Evolutionary conservation across 345 rosid species (phyloP), one percentile per base, ranked within the genome.

Genomic region (Eucalyptus sp.): DNA sequence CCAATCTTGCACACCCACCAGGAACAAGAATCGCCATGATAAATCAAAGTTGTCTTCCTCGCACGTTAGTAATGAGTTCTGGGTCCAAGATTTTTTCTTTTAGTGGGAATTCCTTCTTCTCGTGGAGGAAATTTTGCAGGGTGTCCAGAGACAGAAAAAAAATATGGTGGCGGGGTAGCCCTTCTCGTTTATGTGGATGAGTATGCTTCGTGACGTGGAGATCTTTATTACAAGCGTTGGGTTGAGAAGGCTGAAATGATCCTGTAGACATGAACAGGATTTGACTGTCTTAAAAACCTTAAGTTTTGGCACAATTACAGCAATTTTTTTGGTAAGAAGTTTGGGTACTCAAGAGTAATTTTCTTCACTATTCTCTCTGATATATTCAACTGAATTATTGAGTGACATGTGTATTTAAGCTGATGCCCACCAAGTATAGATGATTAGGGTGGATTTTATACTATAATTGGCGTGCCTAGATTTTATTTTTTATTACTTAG

Each of bases 11-110:
- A 44, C 89, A 93, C 58, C 93, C 92, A 46, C 91, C 92, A 31
- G 95, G 92, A 89, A 91, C 83, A 64, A 89, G 88, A 60, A 93
- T 81, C 56, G 97, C 93, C 97, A 96, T 96, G 85, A 84, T 76
- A 9, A 20, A 76, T 41, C 48, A 11, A 41, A 76, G 83, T 41
- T 41, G 4, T 41, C 83, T 22, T 20, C 83, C 5, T 20, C 24
- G 48, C 48, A 41, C 44, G 25, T 3, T 71, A 10, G 81, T 17
- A 10, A 20, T 18, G 44, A 71, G 13, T 18, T 33, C 43, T 18
- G 81, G 44, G 44, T 18, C 20, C 81, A 3, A 33, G 81, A 76
- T 22, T 3, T 37, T 22, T 3, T 76, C 25, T 10, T 76, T 76
- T 37, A 20, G 20, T 5, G 14, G 83, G 15, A 37, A 20, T 37